Conservation (phyloP, 495 filamentous ascomycete genomes). For the Articulospora tetracladia region DNA sequence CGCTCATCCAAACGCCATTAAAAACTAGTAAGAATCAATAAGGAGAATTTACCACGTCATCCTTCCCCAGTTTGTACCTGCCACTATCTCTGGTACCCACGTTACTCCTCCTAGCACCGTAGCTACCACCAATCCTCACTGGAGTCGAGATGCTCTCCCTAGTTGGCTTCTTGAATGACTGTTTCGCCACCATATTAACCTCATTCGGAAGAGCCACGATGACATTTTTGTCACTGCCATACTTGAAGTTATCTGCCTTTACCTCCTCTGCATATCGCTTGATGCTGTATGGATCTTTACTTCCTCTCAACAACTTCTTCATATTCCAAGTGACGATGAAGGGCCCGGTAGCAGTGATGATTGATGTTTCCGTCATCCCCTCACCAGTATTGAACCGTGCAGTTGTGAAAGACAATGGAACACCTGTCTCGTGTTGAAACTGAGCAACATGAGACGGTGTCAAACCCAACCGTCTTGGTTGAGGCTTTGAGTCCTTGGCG, state of each 20-base stretch:
- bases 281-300: conserved; percentile 88
- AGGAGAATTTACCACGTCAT: conserved; percentile 82
- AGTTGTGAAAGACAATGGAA: conserved; percentile 79
- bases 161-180: conserved; percentile 80
- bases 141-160: conserved; percentile 81
- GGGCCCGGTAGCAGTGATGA: conserved; percentile 94
- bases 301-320: conserved; percentile 75
- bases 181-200: conserved; percentile 92
- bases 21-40: conserved; percentile 44
- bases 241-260: conserved; percentile 99
- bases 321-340: conserved; percentile 97
- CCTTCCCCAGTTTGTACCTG: conserved; percentile 58
- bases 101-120: conserved; percentile 37
- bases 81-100: conserved; percentile 48
- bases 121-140: conserved; percentile 20
- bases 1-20: conserved; percentile 1
- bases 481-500: conserved; percentile 86
- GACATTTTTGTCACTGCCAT: conserved; percentile 93
- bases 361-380: conserved; percentile 76
- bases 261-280: conserved; percentile 94
- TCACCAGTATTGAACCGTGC: conserved; percentile 93
- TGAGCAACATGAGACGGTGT: conserved; percentile 90
- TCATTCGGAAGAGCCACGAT: conserved; percentile 96
- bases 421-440: conserved; percentile 91
- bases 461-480: conserved; percentile 84